Percentiles rank a stretch among this genome's conserved stretches.
phyloP scores from a whole-genome alignment of 495 filamentous ascomycete species.

The Aspergillus ostianus region DNA sequence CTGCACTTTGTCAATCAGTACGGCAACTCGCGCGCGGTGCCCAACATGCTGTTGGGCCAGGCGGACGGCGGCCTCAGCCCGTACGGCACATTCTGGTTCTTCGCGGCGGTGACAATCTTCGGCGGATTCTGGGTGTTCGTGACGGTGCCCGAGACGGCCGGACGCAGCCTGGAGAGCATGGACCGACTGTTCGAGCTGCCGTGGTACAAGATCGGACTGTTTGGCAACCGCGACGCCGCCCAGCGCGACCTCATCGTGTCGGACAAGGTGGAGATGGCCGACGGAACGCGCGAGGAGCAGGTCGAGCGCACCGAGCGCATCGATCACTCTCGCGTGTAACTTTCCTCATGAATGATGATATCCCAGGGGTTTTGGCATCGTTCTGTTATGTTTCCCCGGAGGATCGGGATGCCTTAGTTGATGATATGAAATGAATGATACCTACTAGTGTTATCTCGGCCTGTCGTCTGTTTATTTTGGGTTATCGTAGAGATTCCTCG shows the following conservation, averaged over 20 bases:
- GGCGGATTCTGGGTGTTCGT: slow-evolving; percentile 60
- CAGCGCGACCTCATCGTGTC: slow-evolving; percentile 36
- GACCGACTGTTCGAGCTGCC: slow-evolving; percentile 65
- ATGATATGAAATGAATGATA: not conserved
- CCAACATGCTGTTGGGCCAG: slow-evolving; percentile 55
- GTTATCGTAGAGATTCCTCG: too few relatives aligned
- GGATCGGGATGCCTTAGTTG: not conserved
- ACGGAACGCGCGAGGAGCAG: slow-evolving; percentile 10
- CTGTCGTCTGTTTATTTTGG: too few relatives aligned
- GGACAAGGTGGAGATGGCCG: slow-evolving; percentile 28
- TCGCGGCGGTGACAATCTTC: slow-evolving; percentile 59
- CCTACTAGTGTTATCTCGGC: too few relatives aligned
- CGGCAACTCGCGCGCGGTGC: slow-evolving; percentile 55
- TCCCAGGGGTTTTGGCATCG: too few relatives aligned
- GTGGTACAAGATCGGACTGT: slow-evolving; percentile 62
- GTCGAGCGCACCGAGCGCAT: not conserved
- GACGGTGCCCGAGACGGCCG: slow-evolving; percentile 42
- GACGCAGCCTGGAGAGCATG: slow-evolving; percentile 52
- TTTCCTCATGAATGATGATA: not conserved
- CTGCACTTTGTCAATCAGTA: slow-evolving; percentile 75
- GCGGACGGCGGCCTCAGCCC: slow-evolving; percentile 44
- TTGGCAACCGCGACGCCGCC: slow-evolving; percentile 58
- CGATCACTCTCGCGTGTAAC: not conserved
- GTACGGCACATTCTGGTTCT: slow-evolving; percentile 67
- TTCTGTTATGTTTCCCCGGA: not conserved